phyloP scores from a whole-genome alignment of 768 basidiomycete genomes.

The Lactarius sp. region DNA sequence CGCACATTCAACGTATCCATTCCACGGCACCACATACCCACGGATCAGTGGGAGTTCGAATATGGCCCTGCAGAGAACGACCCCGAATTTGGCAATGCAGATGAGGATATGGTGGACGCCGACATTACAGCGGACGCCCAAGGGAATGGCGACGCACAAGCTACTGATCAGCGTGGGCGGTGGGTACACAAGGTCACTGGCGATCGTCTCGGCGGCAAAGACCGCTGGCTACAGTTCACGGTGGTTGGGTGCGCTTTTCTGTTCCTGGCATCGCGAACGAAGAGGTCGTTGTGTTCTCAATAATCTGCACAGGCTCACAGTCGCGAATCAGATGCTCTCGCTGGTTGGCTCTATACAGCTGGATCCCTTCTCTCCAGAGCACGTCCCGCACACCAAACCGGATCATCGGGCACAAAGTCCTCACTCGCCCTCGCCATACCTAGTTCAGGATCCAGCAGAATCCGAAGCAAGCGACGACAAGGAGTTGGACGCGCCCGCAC shows the following conservation, averaged over 20 bases:
- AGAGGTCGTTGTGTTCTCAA: not conserved
- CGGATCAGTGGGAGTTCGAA: slow-evolving; percentile 78
- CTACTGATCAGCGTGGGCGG: slow-evolving; percentile 52
- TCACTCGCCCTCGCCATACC: slow-evolving; percentile 4
- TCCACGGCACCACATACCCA: slow-evolving; percentile 85
- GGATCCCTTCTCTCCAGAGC: slow-evolving; percentile 66
- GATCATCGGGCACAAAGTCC: slow-evolving; percentile 29
- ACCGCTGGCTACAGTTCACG: slow-evolving; percentile 71
- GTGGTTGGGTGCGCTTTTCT: slow-evolving; percentile 72
- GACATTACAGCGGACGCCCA: slow-evolving; percentile 24
- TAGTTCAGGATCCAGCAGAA: slow-evolving; percentile 11
- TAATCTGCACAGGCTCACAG: slow-evolving; percentile 54
- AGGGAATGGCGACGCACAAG: slow-evolving; percentile 25
- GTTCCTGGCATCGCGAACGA: not conserved
- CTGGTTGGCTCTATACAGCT: slow-evolving; percentile 76
- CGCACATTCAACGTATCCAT: slow-evolving; percentile 95
- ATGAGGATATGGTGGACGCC: slow-evolving; percentile 22
- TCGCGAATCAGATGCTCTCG: slow-evolving; percentile 92
- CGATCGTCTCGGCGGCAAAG: slow-evolving; percentile 59
- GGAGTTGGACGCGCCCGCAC: slow-evolving; percentile 32
- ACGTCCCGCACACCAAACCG: slow-evolving; percentile 37
- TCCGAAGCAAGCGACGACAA: slow-evolving; percentile 29
- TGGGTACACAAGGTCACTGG: slow-evolving; percentile 78
- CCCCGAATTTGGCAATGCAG: slow-evolving; percentile 53
- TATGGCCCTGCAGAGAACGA: slow-evolving; percentile 80